Evolutionary conservation across 495 filamentous ascomycete species (phyloP), one percentile per base, ranked within the genome.

Genomic region (Penicillium roqueforti): DNA sequence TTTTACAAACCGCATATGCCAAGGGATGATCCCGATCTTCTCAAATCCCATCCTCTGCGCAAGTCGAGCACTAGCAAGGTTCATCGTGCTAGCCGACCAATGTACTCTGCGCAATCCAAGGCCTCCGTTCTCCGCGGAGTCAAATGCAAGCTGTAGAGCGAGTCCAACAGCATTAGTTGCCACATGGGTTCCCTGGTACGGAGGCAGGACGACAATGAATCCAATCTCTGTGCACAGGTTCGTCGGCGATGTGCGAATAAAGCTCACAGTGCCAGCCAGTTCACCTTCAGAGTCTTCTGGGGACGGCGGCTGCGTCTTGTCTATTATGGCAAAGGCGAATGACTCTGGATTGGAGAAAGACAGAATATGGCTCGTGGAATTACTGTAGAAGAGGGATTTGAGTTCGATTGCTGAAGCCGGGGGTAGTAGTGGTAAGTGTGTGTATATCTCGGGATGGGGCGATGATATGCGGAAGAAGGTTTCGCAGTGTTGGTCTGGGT

Each of bases 41-140:
- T 48, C 53, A 29, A 64, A 64, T 19, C 58, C 61, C 61, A 64
- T 56, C 46, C 55, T 58, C 50, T 58, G 55, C 10, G 61, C 61
- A 39, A 64, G 50, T 11, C 39, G 28, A 5, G 37, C 29, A 47
- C 61, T 64, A 14, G 58, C 61, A 11, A 34, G 6, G 26, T 64
- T 64, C 14, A 10, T 32, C 52, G 58, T 49, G 14, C 50, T 64
- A 44, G 61, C 46, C 10, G 29, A 44, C 58, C 58, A 64, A 42
- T 61, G 48, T 13, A 61, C 53, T 4, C 59, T 34, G 4, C 59
- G 42, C 25, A 65, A 47, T 1, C 62, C 62, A 13, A 65, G 28
- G 0, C 62, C 62, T 0, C 56, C 56, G 1, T 53, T 19, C 26
- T 65, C 62, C 0, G 43, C 3, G 0, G 19, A 11, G 5, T 51